Percentiles rank a stretch among this genome's conserved stretches.
phyloP scores from a whole-genome alignment of 1,284 basidiomycete species.

The Earliella scabrosa region DNA sequence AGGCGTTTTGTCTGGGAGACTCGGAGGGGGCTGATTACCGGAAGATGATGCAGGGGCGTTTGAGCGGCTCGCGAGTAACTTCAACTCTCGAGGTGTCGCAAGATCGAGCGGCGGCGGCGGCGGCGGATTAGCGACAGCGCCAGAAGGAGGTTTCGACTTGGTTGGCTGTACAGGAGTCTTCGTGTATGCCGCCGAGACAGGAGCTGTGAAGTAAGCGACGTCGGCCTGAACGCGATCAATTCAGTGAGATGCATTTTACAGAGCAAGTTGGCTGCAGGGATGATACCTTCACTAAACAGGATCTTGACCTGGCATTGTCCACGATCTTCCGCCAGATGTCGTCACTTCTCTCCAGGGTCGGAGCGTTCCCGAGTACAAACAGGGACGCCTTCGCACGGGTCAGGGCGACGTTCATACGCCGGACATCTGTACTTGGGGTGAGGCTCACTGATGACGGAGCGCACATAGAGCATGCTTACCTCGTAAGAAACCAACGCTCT shows the following conservation, averaged over 20 bases:
- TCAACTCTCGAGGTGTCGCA: constrained; percentile 24
- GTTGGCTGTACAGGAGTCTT: constrained; percentile 16
- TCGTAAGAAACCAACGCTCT: constrained; percentile 86
- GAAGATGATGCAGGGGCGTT: constrained; percentile 2
- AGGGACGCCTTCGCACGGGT: constrained; percentile 95
- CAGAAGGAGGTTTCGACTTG: constrained; percentile 24
- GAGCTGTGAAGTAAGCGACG: constrained; percentile 41
- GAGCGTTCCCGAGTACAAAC: constrained; percentile 91
- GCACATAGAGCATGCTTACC: constrained; percentile 47
- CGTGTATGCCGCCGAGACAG: constrained; percentile 8
- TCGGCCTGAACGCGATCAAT: constrained; percentile 37
- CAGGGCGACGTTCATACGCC: constrained; percentile 97
- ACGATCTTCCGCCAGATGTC: constrained; percentile 82
- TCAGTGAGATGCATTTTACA: not conserved
- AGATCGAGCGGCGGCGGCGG: constrained; percentile 13
- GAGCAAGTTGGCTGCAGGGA: not conserved
- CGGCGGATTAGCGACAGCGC: not conserved
- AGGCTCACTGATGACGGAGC: constrained; percentile 7
- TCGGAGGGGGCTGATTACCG: not conserved
- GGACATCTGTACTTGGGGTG: constrained; percentile 56
- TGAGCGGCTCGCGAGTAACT: constrained; percentile 16
- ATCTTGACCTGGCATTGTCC: constrained; percentile 68
- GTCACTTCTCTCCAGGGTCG: constrained; percentile 87
- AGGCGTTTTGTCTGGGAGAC: constrained; percentile 2
- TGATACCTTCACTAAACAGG: constrained; percentile 55